Base-by-base conservation (phyloP, 768 basidiomycete species). In the Leccinum fibrillosum region DNA sequence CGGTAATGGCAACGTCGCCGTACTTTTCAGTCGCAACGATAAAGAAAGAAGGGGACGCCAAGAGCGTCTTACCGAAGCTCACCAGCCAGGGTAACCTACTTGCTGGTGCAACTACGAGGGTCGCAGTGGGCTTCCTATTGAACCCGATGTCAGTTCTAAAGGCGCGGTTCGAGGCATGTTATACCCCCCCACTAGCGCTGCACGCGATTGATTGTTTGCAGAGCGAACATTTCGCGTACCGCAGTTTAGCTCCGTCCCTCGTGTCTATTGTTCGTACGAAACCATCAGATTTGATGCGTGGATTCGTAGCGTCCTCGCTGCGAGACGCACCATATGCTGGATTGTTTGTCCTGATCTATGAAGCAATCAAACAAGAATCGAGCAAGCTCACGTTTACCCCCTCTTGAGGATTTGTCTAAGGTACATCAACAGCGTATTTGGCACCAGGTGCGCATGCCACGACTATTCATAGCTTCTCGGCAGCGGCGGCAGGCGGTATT, bases 311-410 rank as follows among this genome's bases (percentile, higher is more conserved):
- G 1, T 92, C 93, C 1, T 90, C 94, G 2, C 78, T 94, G n/a
- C 83, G 95, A 49, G 95, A 98, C 71, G 95, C 94, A 12, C 95
- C 95, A 1, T 94, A 95, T 65, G 93, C 95, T 1, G 95, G 94
- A 3, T 72, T 97, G 6, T 98, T 94, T 65, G 78, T 96, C 35
- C 82, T 93, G 2, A 84, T 88, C 58, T 98, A 98, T 67, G 94
- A 98, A 72, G 83, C 84, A 48, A 82, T 92, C 61, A 98, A 98
- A 71, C 78, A 80, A 52, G 82, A 91, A 65, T 76, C 84, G 4
- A 78, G 91, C 89, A 70, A 66, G 80, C 69, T 25, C 48, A 50
- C 21, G 9, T 42, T 53, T 56, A n/a, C 28, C 8, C 19, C 4
- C 23, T 50, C 53, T 53, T 35, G 15, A 35, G 39, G 15, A 49